Evolutionary conservation across 2,329 filamentous ascomycete species (phyloP), one percentile per base, ranked within the genome.

Genomic region (Ascocoryne sarcoides): DNA sequence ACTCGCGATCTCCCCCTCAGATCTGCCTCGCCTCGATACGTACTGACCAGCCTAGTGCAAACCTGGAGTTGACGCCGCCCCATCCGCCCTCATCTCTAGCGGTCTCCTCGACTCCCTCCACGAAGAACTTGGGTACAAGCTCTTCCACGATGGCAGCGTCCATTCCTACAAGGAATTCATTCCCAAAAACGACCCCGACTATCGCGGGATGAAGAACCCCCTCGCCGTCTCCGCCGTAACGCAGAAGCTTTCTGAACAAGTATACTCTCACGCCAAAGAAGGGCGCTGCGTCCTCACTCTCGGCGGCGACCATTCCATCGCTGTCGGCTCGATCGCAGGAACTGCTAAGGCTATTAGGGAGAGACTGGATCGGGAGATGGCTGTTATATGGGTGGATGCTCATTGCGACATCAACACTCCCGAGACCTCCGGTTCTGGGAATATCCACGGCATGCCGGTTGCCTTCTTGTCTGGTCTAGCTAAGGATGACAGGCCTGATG

Each of bases 391-490:
- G 92, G 92, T 98, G 21, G 92, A 98, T 64, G 92, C 92, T 18
- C 92, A 98, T 64, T 83, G 90, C 40, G 92, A 98, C 64, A 95
- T 98, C 70, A 98, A 98, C 68, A 88, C 85, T 1, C 92, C 90
- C 39, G 89, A 96, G 74, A 82, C 78, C 35, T 90, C 83, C 50
- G 84, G 75, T 31, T 92, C 84, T 52, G 92, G 92, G 23, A 96
- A 96, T 65, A 84, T 98, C 48, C 92, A 98, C 66, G 92, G 92
- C 54, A 98, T 98, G 92, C 92, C 92, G 2, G 84, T 96, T 28
- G 79, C 86, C 3, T 98, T 96, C 65, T 64, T 95, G 51, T 89
- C 88, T 0, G 87, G 92, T 1, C 69, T 98, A 42, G 85, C 89
- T 33, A 78, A 68, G 51, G 85, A 88, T 55, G 75, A 85, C 35